Base-by-base conservation (phyloP, 331 rosid species). In the Dryas integrifolia region DNA sequence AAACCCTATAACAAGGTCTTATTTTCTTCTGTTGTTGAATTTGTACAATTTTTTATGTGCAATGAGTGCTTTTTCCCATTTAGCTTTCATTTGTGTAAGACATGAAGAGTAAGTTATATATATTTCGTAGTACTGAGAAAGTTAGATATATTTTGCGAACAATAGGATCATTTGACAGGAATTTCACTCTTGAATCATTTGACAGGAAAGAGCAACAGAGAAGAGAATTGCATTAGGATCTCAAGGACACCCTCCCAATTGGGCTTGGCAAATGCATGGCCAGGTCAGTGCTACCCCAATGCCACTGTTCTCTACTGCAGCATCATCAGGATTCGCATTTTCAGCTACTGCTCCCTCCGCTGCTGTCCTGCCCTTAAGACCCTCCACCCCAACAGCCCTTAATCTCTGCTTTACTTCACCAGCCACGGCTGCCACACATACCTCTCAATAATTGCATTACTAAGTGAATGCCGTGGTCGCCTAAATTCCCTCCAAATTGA, bases 271-370 rank as follows among this genome's bases (percentile, higher is more conserved):
- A 88, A 85, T 83, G 69, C 96, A 84, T 68, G 82, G 89, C 61
- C 96, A 82, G 81, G 87, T 82, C 69, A 67, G 70, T 79, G 90
- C 83, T 47, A 79, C 84, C 82, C 85, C 86, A 73, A 76, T 88
- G 83, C 89, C 93, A 83, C 80, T 82, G 78, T 91, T 95, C 92
- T 85, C 96, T 73, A 68, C 92, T 86, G 99, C 99, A 92, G 99
- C 99, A 95, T 95, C 99, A 95, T 95, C 99, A 95, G 98, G 99
- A 95, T 95, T 95, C 99, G 89, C 99, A 35, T 81, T 84, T 83
- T 85, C 95, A 75, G 91, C 92, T 78, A 78, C 88, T 69, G 74
- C 82, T 78, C 86, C 92, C 53, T 67, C 89, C 24, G 81, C 87
- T 81, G 80, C 91, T 74, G 80, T 85, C 41, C 78, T 76, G 77